Evolutionary conservation across 768 basidiomycete genomes (phyloP).

Genomic region (Xanthoconium stramineum): DNA sequence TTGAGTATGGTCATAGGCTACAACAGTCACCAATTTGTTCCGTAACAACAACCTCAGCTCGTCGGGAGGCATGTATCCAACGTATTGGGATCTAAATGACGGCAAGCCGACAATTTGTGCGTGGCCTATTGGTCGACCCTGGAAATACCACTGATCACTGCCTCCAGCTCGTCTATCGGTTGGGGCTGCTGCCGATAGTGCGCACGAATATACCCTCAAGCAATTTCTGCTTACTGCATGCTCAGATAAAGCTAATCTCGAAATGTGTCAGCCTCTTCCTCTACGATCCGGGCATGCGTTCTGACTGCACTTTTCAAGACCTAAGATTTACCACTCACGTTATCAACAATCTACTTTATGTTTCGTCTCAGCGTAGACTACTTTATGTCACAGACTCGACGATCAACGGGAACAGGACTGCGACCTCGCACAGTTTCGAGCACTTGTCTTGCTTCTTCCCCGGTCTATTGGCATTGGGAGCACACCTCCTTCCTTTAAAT

Average conservation of each 20-base stretch:
- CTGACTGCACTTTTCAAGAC: constrained; percentile 38
- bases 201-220: constrained; percentile 76
- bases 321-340: constrained; percentile 60
- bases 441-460: constrained; percentile 79
- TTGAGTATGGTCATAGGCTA: constrained; percentile 35
- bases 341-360: constrained; percentile 60
- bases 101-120: constrained; percentile 48
- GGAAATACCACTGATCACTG: not conserved
- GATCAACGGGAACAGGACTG: constrained; percentile 25
- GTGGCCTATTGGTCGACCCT: constrained; percentile 16
- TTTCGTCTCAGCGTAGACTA: constrained; percentile 61
- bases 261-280: constrained; percentile 54
- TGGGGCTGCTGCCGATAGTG: constrained; percentile 68
- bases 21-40: constrained; percentile 47
- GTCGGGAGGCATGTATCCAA: constrained; percentile 64
- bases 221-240: constrained; percentile 65
- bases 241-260: constrained; percentile 55
- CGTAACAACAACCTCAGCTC: constrained; percentile 40
- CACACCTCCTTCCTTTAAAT: constrained; percentile 55
- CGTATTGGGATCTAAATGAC: constrained; percentile 48
- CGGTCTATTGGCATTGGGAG: constrained; percentile 71
- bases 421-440: constrained; percentile 55
- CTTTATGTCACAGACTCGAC: constrained; percentile 64
- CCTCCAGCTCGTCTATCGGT: constrained; percentile 47
- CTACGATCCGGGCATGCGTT: not conserved